Base-by-base conservation (phyloP, 2,329 filamentous ascomycete genomes). In the Zasmidium citrigriseum region DNA sequence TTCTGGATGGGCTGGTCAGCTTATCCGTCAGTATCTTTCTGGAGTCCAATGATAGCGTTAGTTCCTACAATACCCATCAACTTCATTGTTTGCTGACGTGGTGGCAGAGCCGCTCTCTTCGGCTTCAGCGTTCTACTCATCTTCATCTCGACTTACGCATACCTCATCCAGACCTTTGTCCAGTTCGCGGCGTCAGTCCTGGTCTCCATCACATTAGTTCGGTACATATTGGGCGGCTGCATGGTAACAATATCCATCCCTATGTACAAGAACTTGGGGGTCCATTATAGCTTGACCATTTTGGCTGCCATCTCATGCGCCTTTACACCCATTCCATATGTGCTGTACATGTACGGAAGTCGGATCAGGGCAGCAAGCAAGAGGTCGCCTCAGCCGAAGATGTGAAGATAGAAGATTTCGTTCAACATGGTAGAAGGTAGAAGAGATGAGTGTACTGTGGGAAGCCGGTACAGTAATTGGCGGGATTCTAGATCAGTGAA, bases 1-100 rank as follows among this genome's bases (percentile, higher is more conserved):
- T 41, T 41, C 29, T 90, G 12, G 89, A 88, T 0, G 89, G 89
- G 77, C 1, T 85, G 82, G 83, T 83, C 79, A 0, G 73, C 75
- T 46, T 73, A 46, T 24, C 58, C 57, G 10, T 27, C 57, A 2
- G 76, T 83, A 18, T 80, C 78, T 9, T 76, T 80, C 62, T 84
- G 81, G 80, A 78, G 76, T 24, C 77, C 79, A 0, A 73, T 85
- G 2, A 68, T 70, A 1, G 81, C 81, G 0, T 80, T 11, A 41
- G 34, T 41, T 4, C 5, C 14, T n/a, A 16, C 7, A 41, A 4
- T 11, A 41, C 14, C 34, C 7, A 16, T 7, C 14, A 41, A 16
- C 34, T n/a, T 9, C 34, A n/a, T n/a, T n/a, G n/a, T n/a, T n/a
- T 16, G 34, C 34, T 41, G 14, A 41, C 16, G 14, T 9, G 4